Conservation (phyloP, 495 filamentous ascomycete species). For the Podospora pseudoanserina region DNA sequence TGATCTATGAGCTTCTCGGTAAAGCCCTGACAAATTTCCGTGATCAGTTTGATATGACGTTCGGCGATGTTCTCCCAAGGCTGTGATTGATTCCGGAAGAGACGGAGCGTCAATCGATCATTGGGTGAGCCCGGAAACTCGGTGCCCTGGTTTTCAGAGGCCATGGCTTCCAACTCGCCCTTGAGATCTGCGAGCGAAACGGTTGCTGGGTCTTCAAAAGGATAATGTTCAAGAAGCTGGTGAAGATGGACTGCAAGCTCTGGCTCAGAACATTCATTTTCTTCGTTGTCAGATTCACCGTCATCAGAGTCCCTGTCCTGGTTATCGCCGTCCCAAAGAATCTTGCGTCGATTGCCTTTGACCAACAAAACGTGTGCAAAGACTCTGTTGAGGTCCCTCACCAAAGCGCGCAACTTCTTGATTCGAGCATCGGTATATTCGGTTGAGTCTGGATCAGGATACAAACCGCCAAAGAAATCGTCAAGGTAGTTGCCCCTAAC, state of each 20-base stretch:
- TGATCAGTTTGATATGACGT: conserved; percentile 16
- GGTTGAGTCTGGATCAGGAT: not conserved
- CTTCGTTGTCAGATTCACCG: not conserved
- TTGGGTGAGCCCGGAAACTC: conserved; percentile 27
- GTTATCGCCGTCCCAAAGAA: conserved; percentile 16
- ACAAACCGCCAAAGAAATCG: conserved; percentile 27
- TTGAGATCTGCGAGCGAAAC: conserved; percentile 8
- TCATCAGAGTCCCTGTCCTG: conserved; percentile 7
- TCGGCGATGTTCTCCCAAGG: conserved; percentile 26
- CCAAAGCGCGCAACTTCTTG: conserved; percentile 25
- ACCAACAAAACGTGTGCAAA: conserved; percentile 20
- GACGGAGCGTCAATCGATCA: conserved; percentile 19
- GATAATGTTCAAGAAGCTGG: conserved; percentile 20
- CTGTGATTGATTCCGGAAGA: conserved; percentile 24
- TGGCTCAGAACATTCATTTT: not conserved
- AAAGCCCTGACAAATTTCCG: conserved; percentile 15
- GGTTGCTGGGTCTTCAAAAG: conserved; percentile 19
- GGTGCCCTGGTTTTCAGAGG: conserved; percentile 22
- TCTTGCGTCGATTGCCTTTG: conserved; percentile 23
- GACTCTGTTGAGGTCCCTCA: conserved; percentile 24
- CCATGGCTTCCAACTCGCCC: conserved; percentile 16
- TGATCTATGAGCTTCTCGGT: conserved; percentile 21
- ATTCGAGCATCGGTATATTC: not conserved
- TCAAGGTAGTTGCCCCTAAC: conserved; percentile 33
- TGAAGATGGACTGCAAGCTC: conserved; percentile 24